Percentiles rank a stretch among this genome's conserved stretches.
phyloP scores from a whole-genome alignment of 257 asterid genomes.

The Galeopsis tetrahit region DNA sequence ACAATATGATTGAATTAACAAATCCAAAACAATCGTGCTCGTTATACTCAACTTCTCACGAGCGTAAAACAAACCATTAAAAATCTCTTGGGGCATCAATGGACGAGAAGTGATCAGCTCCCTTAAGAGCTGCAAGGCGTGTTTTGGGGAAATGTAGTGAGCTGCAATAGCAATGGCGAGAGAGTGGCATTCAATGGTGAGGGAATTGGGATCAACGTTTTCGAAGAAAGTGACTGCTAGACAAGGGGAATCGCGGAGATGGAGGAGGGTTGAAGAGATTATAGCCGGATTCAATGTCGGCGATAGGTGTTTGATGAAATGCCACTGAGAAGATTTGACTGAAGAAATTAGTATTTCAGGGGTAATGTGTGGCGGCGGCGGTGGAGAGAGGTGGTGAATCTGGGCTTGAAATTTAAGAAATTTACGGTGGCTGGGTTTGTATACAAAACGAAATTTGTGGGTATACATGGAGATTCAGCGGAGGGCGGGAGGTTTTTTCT shows the following conservation, averaged over 20 bases:
- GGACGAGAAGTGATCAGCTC: conserved; percentile 43
- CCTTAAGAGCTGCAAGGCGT: conserved; percentile 53
- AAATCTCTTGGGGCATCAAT: too few relatives aligned
- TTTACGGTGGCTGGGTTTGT: conserved; percentile 1
- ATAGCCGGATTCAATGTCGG: conserved; percentile 47
- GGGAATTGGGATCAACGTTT: conserved; percentile 34
- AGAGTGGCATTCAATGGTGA: conserved; percentile 48
- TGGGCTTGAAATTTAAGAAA: too few relatives aligned
- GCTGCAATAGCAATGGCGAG: conserved; percentile 55
- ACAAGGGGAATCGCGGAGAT: conserved; percentile 50
- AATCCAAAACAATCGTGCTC: conserved; percentile 55
- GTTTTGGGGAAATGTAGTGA: conserved; percentile 46
- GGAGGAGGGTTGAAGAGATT: conserved; percentile 41
- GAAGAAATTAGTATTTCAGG: conserved; percentile 24
- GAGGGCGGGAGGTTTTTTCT: too few relatives aligned
- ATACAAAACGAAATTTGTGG: too few relatives aligned
- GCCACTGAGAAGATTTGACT: conserved; percentile 50
- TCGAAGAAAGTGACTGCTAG: conserved; percentile 39
- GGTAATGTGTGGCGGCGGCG: conserved; percentile 29
- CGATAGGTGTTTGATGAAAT: too few relatives aligned
- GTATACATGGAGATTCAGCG: too few relatives aligned
- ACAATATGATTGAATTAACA: conserved; percentile 52
- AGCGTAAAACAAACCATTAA: too few relatives aligned
- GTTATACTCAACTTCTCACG: conserved; percentile 43
- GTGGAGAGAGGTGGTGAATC: too few relatives aligned